Percentiles rank a stretch among this genome's conserved stretches.
Evolutionary conservation across 2,329 filamentous ascomycete genomes (phyloP).

Genomic region (Cercospora brassicicola): DNA sequence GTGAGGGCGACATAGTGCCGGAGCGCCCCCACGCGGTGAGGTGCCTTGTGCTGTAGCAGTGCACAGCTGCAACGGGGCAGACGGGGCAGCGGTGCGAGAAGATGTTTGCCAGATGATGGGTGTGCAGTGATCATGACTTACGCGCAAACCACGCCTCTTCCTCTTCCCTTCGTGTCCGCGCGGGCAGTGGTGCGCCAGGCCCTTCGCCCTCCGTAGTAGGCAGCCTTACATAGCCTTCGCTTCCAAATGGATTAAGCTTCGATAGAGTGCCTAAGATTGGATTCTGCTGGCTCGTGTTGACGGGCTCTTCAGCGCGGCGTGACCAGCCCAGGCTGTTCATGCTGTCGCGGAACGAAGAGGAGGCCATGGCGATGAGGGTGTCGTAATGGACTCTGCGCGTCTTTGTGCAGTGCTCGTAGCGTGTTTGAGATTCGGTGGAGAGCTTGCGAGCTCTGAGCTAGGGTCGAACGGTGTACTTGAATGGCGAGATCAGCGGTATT

Average conservation of each 20-base stretch:
- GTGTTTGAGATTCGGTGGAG: constrained; percentile 25
- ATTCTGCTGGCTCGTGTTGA: constrained; percentile 74
- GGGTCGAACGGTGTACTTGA: constrained; percentile 19
- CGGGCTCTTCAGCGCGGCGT: constrained; percentile 70
- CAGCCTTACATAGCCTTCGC: constrained; percentile 83
- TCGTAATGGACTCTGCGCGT: constrained; percentile 14
- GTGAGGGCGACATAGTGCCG: constrained; percentile 15
- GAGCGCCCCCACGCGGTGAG: not conserved
- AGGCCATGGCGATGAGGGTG: constrained; percentile 64
- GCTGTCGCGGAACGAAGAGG: constrained; percentile 84
- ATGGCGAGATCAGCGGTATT: constrained; percentile 24
- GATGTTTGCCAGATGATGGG: constrained; percentile 1
- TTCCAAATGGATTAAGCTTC: constrained; percentile 82
- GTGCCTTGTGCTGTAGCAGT: constrained; percentile 17
- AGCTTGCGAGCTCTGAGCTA: constrained; percentile 21
- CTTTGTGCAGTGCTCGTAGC: constrained; percentile 23
- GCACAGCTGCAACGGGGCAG: constrained; percentile 20
- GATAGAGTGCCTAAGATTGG: constrained; percentile 77
- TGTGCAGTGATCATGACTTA: constrained; percentile 58
- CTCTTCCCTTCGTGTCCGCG: constrained; percentile 81
- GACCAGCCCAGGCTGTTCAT: constrained; percentile 96
- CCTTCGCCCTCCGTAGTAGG: constrained; percentile 75
- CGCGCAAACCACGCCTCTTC: constrained; percentile 93
- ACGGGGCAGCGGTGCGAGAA: not conserved
- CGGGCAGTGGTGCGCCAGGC: constrained; percentile 80